Percentiles rank a stretch among this genome's conserved stretches.
Conservation (phyloP, 1,139 yeast genomes). For the Nakaseomyces uthaithaninus region DNA sequence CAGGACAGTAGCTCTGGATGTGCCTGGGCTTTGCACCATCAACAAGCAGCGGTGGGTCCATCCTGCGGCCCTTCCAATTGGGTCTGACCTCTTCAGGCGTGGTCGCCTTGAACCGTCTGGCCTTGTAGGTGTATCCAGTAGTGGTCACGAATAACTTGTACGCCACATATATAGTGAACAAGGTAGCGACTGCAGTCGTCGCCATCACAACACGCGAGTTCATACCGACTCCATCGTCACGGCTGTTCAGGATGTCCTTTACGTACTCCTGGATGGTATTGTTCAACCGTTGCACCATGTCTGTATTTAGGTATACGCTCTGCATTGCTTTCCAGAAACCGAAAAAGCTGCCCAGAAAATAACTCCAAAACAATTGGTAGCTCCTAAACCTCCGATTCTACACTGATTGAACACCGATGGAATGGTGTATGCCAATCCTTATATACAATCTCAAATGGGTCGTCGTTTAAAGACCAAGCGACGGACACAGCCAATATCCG, state of each 20-base stretch:
- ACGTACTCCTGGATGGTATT: slow-evolving; percentile 24
- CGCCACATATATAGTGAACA: slow-evolving; percentile 17
- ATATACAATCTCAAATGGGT: too few relatives aligned
- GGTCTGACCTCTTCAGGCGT: slow-evolving; percentile 81
- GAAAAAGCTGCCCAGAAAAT: too few relatives aligned
- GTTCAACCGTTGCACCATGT: slow-evolving; percentile 26
- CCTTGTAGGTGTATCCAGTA: slow-evolving; percentile 27
- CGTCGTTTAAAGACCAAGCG: too few relatives aligned
- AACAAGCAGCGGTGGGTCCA: slow-evolving; percentile 42
- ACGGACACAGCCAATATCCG: too few relatives aligned
- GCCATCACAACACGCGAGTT: slow-evolving; percentile 15
- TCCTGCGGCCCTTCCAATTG: slow-evolving; percentile 85
- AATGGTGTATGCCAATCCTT: too few relatives aligned
- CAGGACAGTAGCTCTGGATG: slow-evolving; percentile 89
- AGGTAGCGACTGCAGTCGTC: slow-evolving; percentile 18
- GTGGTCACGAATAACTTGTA: slow-evolving; percentile 15
- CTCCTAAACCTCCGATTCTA: too few relatives aligned
- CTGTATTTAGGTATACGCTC: slow-evolving; percentile 18
- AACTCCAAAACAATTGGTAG: too few relatives aligned
- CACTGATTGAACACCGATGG: too few relatives aligned
- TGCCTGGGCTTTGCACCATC: slow-evolving; percentile 49
- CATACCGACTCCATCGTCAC: slow-evolving; percentile 11
- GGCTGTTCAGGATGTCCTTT: slow-evolving; percentile 14
- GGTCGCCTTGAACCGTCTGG: slow-evolving; percentile 45
- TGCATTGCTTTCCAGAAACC: not conserved